These are phyloP conservation scores for Lasiodiplodia hormozganensis DNA, from an alignment of 2,329 filamentous ascomycete species.

Conservation along the genomic window DNA sequence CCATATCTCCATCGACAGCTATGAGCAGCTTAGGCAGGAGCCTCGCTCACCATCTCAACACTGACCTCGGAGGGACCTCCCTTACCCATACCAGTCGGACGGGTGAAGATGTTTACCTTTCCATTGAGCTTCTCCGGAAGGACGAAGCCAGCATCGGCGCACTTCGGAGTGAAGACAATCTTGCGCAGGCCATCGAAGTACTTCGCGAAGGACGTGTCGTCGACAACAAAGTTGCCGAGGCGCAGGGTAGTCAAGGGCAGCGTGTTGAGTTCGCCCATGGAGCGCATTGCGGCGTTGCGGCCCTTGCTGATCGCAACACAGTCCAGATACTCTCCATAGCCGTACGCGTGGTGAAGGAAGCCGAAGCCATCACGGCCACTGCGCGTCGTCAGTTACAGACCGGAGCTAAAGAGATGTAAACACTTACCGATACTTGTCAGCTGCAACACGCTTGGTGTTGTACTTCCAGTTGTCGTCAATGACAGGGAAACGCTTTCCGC, in stretches of 20 bases:
- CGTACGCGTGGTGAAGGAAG: constrained; percentile 37
- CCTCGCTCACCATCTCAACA: not conserved
- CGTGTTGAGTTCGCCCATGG: constrained; percentile 29
- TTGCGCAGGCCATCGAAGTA: constrained; percentile 7
- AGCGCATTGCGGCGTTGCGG: constrained; percentile 38
- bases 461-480: constrained; percentile 31
- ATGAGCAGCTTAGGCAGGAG: not conserved
- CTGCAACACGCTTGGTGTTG: constrained; percentile 36
- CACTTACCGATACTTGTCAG: constrained; percentile 4
- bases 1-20: not conserved
- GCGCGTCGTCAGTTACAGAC: not conserved
- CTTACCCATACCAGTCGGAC: not conserved
- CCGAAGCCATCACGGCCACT: constrained; percentile 42
- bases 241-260: constrained; percentile 35
- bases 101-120: not conserved
- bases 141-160: constrained; percentile 26
- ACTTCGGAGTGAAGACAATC: constrained; percentile 18
- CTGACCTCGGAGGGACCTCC: not conserved
- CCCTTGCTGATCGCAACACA: constrained; percentile 41
- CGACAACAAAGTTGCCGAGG: constrained; percentile 44
- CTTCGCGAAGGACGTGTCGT: constrained; percentile 39
- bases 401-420: not conserved
- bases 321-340: constrained; percentile 45
- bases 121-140: constrained; percentile 8
- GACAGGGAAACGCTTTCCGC: constrained; percentile 36